Percentiles rank a stretch among this genome's conserved stretches.
These are phyloP conservation scores for Fusarium circinatum DNA, from an alignment of 2,329 filamentous ascomycete genomes.

Conservation along the genomic window DNA sequence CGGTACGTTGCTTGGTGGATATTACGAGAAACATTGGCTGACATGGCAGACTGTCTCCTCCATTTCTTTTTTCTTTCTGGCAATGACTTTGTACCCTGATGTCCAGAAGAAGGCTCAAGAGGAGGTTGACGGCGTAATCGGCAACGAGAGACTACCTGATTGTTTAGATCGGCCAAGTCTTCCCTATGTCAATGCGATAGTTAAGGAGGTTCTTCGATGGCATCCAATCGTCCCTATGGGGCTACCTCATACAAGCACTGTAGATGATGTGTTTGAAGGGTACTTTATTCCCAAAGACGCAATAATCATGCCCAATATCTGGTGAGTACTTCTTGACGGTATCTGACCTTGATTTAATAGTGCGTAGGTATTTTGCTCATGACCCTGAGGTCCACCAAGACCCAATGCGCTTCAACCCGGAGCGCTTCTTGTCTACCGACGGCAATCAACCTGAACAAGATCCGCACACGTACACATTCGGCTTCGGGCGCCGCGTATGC, in stretches of 20 bases:
- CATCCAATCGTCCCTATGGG: constrained; percentile 47
- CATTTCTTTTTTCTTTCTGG: constrained; percentile 29
- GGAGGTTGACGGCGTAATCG: constrained; percentile 38
- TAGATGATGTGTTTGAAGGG: constrained; percentile 36
- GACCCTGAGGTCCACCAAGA: constrained; percentile 30
- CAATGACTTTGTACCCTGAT: constrained; percentile 23
- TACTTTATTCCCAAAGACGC: constrained; percentile 41
- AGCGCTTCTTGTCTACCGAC: constrained; percentile 30
- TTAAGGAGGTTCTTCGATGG: constrained; percentile 47
- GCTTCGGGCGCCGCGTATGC: constrained; percentile 50
- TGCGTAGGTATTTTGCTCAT: constrained; percentile 27
- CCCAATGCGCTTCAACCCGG: constrained; percentile 25
- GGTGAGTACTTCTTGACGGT: background rate
- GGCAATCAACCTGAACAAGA: constrained; percentile 39
- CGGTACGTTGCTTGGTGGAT: background rate
- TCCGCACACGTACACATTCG: constrained; percentile 45
- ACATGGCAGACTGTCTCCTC: constrained; percentile 27
- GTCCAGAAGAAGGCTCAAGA: constrained; percentile 27
- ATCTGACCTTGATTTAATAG: no score
- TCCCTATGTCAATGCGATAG: constrained; percentile 42
- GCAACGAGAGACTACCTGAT: constrained; percentile 41
- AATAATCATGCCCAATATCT: constrained; percentile 33
- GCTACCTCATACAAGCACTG: constrained; percentile 51
- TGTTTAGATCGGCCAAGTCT: constrained; percentile 38
- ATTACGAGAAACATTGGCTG: background rate